Evolutionary conservation across 495 filamentous ascomycete species (phyloP), one percentile per base, ranked within the genome.

Genomic region (Tuber calosporum): DNA sequence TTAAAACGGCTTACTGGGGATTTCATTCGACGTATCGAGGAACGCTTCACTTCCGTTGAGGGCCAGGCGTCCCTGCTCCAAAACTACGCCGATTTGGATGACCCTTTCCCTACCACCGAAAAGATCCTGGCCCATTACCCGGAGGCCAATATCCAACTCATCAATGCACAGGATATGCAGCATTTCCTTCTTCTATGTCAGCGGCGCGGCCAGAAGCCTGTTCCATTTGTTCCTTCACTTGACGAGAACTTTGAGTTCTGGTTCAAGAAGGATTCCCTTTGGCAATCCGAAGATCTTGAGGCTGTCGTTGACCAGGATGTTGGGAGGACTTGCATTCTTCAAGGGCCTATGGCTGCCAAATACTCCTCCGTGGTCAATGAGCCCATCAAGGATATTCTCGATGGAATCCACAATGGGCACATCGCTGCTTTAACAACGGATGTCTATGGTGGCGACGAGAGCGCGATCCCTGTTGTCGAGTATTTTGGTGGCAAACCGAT

Each of bases 201-300:
- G 82, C 90, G 94, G 8, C 91, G 91, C 45, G 92, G 91, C 26
- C 96, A 99, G 85, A 99, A 99, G 85, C 95, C 95, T 0, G 92
- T 95, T 22, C 94, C 94, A 4, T 99, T 99, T 80, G 93, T 99
- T 68, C 95, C 95, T 19, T 86, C 89, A 5, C 86, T 99, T 40
- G 95, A 99, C 82, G 94, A 96, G 71, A 94, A 91, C 77, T 97
- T 99, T 69, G 95, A 97, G 82, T 96, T 93, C 83, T 99, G 90
- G 85, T 98, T 99, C 89, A 99, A 99, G 89, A 99, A 99, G 84
- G 95, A 99, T 83, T 97, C 94, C n/a, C 88, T 99, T 39, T 99
- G 95, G 95, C 95, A 99, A 83, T 97, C 94, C 0, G 95, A 99
- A 83, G 94, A 98, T 81, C 87, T 99, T 19, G 94, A 93, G 75